Evolutionary conservation across 2,329 filamentous ascomycete species (phyloP).

Genomic region (Lachnellula occidentalis): DNA sequence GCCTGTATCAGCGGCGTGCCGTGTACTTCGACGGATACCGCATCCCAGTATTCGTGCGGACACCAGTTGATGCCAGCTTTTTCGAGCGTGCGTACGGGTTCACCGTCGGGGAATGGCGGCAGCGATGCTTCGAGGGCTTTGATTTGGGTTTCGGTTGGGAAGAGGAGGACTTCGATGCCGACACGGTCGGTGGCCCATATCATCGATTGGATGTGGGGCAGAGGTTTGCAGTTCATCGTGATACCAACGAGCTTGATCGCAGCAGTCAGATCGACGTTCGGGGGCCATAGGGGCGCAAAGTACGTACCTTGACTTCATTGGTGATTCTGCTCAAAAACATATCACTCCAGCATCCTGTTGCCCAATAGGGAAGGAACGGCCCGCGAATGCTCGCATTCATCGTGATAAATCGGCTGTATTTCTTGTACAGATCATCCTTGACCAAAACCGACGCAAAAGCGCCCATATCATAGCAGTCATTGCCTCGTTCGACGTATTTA

Average conservation of each 20-base stretch:
- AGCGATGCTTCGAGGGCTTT: neutral
- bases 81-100: neutral
- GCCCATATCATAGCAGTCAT: conserved; percentile 24
- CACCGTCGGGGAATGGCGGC: neutral
- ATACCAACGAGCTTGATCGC: conserved; percentile 14
- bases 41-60: conserved; percentile 9
- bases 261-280: neutral
- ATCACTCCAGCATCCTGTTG: conserved; percentile 20
- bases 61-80: conserved; percentile 13
- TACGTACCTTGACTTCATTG: conserved; percentile 19
- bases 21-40: conserved; percentile 11
- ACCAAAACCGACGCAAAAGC: conserved; percentile 17
- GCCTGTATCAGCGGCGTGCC: conserved; percentile 9
- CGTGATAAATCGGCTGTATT: conserved; percentile 21
- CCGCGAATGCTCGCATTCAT: conserved; percentile 24
- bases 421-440: conserved; percentile 15
- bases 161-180: conserved; percentile 13
- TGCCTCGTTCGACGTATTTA: conserved; percentile 13
- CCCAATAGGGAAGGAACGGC: conserved; percentile 20
- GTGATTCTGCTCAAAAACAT: conserved; percentile 16
- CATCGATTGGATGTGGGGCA: conserved; percentile 23
- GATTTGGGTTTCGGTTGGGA: conserved; percentile 1
- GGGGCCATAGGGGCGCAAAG: neutral
- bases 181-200: conserved; percentile 18
- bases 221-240: conserved; percentile 14